phyloP scores from a whole-genome alignment of 805 yeast genomes.

The Sugiyamaella lignohabitans region DNA sequence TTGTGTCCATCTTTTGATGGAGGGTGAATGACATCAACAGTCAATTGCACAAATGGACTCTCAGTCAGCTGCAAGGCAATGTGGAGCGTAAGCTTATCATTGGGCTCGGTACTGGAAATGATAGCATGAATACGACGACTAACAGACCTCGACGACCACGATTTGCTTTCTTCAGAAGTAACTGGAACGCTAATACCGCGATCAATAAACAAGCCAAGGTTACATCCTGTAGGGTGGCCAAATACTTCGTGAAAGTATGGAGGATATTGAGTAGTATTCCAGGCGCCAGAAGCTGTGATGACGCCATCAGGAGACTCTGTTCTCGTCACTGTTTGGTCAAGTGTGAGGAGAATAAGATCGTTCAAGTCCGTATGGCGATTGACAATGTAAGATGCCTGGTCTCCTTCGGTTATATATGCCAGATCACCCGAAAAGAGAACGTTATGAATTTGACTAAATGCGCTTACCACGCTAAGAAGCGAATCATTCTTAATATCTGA shows the following conservation, averaged over 20 bases:
- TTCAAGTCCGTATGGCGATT: background rate
- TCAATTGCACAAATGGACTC: conserved; percentile 11
- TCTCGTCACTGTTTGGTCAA: conserved; percentile 6
- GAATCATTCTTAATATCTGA: conserved; percentile 17
- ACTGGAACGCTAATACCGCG: conserved; percentile 16
- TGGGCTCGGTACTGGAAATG: conserved; percentile 9
- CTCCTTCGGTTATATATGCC: conserved; percentile 9
- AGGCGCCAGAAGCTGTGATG: conserved; percentile 5
- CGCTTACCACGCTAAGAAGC: conserved; percentile 12
- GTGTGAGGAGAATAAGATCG: conserved; percentile 10
- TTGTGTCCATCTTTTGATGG: background rate
- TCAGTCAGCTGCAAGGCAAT: conserved; percentile 17
- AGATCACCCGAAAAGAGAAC: conserved; percentile 15
- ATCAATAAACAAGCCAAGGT: conserved; percentile 16
- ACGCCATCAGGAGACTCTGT: conserved; percentile 5
- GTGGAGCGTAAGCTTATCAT: conserved; percentile 15
- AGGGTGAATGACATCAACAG: conserved; percentile 11
- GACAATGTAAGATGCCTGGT: conserved; percentile 12
- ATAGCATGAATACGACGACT: background rate
- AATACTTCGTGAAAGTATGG: conserved; percentile 10
- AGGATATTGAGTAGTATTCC: background rate
- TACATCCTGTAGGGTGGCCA: conserved; percentile 2
- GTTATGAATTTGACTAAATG: conserved; percentile 16
- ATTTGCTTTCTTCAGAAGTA: background rate
- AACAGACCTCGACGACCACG: background rate